Percentiles rank a stretch among this genome's conserved stretches.
Evolutionary conservation across 306 rosid species (phyloP).

Genomic region (Cucurbita argyrosperma): DNA sequence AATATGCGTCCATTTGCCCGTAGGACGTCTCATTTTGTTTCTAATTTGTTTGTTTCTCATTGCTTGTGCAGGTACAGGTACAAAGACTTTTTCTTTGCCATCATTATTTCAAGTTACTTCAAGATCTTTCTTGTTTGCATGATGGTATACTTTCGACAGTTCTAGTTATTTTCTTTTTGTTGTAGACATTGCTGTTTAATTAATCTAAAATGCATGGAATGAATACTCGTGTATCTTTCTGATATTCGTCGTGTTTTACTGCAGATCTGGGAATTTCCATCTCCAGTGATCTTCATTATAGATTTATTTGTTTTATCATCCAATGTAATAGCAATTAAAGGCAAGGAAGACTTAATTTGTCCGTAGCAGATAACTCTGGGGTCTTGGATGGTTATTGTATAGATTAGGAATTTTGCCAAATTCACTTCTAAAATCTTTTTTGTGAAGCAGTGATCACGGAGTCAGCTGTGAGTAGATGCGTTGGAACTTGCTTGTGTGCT

Average conservation of each 20-base stretch:
- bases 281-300: slow-evolving; percentile 56
- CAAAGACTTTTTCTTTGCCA: slow-evolving; percentile 44
- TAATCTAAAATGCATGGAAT: neutral
- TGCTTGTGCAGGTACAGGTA: neutral
- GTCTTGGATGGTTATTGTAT: neutral
- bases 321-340: slow-evolving; percentile 68
- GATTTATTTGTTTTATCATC: slow-evolving; percentile 76
- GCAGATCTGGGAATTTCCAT: slow-evolving; percentile 89
- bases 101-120: slow-evolving; percentile 73
- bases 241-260: slow-evolving; percentile 9
- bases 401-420: neutral
- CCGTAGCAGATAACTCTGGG: neutral
- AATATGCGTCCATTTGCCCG: neutral
- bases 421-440: neutral
- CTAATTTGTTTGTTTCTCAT: neutral
- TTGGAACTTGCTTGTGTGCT: slow-evolving; percentile 56
- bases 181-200: neutral
- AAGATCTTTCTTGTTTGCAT: slow-evolving; percentile 65
- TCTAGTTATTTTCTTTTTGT: neutral
- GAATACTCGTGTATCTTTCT: slow-evolving; percentile 1
- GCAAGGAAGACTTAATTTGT: slow-evolving; percentile 18
- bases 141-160: slow-evolving; percentile 43
- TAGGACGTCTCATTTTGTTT: neutral
- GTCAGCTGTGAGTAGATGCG: slow-evolving; percentile 47
- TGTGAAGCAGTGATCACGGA: slow-evolving; percentile 48